phyloP scores from a whole-genome alignment of 306 rosid species.

The Vigna angularis region DNA sequence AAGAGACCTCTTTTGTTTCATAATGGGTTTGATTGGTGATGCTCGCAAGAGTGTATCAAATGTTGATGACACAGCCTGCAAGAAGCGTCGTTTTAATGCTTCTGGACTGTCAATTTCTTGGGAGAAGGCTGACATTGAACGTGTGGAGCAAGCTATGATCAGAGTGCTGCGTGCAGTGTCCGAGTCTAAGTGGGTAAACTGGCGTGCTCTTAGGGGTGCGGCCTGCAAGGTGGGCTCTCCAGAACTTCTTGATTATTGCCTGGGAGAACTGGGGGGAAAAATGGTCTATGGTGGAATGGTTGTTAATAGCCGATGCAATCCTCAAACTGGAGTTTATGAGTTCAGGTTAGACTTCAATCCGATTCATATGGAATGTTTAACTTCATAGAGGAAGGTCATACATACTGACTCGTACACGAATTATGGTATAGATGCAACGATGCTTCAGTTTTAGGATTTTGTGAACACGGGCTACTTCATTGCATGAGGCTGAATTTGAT shows the following conservation, averaged over 20 bases:
- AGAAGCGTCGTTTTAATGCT: conserved; percentile 55
- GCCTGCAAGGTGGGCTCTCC: conserved; percentile 79
- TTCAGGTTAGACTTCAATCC: conserved; percentile 68
- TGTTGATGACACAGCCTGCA: conserved; percentile 55
- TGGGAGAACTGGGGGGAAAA: conserved; percentile 84
- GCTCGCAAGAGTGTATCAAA: conserved; percentile 61
- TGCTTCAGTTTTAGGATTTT: conserved; percentile 9
- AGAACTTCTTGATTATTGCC: conserved; percentile 85
- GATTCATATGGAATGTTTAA: conserved; percentile 17
- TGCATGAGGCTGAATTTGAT: conserved; percentile 17
- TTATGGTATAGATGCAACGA: not conserved
- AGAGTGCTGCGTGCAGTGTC: conserved; percentile 94
- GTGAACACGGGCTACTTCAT: not conserved
- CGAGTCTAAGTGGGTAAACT: conserved; percentile 82
- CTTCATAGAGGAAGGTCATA: conserved; percentile 12
- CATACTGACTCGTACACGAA: conserved; percentile 5
- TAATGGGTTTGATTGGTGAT: conserved; percentile 69
- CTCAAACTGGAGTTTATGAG: conserved; percentile 68
- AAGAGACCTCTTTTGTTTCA: conserved; percentile 76
- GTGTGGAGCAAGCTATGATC: conserved; percentile 81
- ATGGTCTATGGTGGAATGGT: conserved; percentile 69
- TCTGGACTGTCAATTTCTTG: conserved; percentile 61
- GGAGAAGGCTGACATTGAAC: conserved; percentile 67
- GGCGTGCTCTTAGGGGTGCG: conserved; percentile 85
- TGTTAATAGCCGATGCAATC: conserved; percentile 74